Conservation (phyloP, 441 rosid genomes). For the Gossypium schwendimanii region DNA sequence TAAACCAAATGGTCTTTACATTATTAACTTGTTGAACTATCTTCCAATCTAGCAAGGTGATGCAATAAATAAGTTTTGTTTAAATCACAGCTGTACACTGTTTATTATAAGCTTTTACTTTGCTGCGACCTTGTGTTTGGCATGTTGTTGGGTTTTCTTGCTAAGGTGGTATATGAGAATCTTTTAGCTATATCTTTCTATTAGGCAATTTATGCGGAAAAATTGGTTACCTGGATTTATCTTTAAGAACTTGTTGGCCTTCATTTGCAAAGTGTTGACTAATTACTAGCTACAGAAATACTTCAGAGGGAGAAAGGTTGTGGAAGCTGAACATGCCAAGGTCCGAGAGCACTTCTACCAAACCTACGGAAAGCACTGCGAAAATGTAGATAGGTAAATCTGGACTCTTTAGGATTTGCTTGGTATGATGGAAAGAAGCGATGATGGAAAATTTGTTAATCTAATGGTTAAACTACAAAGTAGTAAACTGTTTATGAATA, state of each 20-base stretch:
- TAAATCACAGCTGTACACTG: no score
- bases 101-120: neutral
- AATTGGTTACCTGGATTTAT: constrained; percentile 13
- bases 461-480: no score
- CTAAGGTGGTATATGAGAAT: neutral
- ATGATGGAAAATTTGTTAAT: no score
- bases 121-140: neutral
- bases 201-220: neutral
- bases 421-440: no score
- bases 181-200: neutral
- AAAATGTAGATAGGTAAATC: constrained; percentile 20
- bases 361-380: constrained; percentile 54
- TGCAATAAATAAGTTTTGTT: no score
- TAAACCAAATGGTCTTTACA: neutral
- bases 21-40: neutral
- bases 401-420: no score
- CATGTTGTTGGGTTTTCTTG: no score
- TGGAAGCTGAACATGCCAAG: constrained; percentile 53
- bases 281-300: constrained; percentile 65
- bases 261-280: constrained; percentile 33
- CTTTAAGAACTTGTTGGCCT: neutral
- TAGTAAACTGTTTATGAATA: no score
- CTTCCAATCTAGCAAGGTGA: no score
- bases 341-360: constrained; percentile 59
- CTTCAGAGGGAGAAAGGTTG: constrained; percentile 81